Evolutionary conservation across 2,329 filamentous ascomycete genomes (phyloP).

Genomic region (Dactylellina cionopaga): DNA sequence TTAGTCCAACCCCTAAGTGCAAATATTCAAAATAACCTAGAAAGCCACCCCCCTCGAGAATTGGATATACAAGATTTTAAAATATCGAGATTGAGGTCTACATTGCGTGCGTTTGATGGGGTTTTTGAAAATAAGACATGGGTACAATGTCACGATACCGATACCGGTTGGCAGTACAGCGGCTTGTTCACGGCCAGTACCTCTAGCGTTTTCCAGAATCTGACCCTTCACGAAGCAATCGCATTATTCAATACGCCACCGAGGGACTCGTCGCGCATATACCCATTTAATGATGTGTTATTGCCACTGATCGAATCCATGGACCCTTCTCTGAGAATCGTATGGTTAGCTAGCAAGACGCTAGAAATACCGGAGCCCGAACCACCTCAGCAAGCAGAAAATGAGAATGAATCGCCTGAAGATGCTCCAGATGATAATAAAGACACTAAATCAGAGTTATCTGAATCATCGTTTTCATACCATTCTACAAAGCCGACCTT

Average conservation of each 20-base stretch:
- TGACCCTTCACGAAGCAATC: background rate
- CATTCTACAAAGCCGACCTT: background rate
- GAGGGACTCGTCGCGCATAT: background rate
- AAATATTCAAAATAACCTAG: background rate
- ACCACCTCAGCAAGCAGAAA: background rate
- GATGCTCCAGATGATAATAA: background rate
- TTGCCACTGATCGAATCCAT: background rate
- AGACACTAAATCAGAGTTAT: too few relatives aligned
- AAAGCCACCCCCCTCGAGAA: background rate
- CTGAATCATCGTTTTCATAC: too few relatives aligned
- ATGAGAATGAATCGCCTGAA: too few relatives aligned
- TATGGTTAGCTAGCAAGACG: conserved; percentile 1
- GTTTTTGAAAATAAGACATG: background rate
- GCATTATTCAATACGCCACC: background rate
- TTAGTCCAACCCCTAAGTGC: background rate
- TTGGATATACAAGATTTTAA: conserved; percentile 6
- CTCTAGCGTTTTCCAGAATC: background rate
- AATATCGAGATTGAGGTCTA: background rate
- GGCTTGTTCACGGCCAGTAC: background rate
- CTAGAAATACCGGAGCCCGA: background rate
- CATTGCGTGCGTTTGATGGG: background rate
- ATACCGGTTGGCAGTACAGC: background rate
- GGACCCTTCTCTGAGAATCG: background rate
- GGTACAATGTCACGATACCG: background rate
- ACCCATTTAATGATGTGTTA: background rate